Conservation (phyloP, 148 eudicot species). For the Pharnaceum exiguum region DNA sequence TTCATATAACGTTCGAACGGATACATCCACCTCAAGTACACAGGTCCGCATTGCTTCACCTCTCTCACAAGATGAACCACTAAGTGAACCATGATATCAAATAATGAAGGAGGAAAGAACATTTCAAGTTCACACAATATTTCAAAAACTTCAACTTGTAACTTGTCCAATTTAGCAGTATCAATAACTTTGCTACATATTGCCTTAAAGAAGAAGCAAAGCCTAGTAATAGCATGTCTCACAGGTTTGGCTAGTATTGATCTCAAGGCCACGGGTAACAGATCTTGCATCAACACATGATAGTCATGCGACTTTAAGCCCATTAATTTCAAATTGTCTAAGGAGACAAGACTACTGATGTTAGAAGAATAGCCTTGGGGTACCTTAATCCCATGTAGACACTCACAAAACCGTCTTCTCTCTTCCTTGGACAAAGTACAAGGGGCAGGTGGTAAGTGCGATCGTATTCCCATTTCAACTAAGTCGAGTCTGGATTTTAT, state of each 20-base stretch:
- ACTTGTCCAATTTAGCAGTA: background rate
- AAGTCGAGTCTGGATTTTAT: too few species aligned
- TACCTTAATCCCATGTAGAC: constrained; percentile 13
- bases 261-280: constrained; percentile 8
- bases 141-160: constrained; percentile 4
- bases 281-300: constrained; percentile 12
- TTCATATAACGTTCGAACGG: constrained; percentile 12
- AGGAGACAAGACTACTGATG: background rate
- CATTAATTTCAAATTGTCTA: too few species aligned
- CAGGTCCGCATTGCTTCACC: constrained; percentile 7
- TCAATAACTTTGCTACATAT: constrained; percentile 1
- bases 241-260: constrained; percentile 10
- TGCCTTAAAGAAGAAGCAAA: constrained; percentile 10
- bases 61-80: constrained; percentile 6
- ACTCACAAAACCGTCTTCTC: too few species aligned
- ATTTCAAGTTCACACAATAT: constrained; percentile 17
- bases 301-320: constrained; percentile 25
- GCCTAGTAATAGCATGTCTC: constrained; percentile 4
- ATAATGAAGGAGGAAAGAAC: constrained; percentile 17
- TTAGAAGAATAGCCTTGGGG: constrained; percentile 8
- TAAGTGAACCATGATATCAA: constrained; percentile 19
- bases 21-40: constrained; percentile 13
- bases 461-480: too few species aligned
- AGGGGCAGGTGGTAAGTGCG: too few species aligned
- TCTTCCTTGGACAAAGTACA: too few species aligned